phyloP scores from a whole-genome alignment of 2,329 filamentous ascomycete genomes.

The Zymoseptoria crescenta region DNA sequence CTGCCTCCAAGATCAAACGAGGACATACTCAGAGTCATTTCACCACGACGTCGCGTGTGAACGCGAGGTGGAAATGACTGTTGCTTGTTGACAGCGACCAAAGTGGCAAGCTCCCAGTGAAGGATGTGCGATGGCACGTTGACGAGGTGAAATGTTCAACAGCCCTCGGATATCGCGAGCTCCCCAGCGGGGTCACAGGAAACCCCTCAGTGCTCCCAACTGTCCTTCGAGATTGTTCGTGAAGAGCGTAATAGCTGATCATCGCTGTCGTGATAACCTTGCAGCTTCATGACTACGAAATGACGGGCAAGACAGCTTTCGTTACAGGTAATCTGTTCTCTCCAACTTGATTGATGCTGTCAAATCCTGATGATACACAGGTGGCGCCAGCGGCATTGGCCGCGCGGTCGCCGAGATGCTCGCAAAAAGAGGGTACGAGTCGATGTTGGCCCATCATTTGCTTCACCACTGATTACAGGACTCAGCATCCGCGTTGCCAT shows the following conservation, averaged over 20 bases:
- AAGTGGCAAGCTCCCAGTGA: neutral
- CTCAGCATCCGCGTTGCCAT: constrained; percentile 45
- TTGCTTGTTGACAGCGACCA: neutral
- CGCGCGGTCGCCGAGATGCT: constrained; percentile 28
- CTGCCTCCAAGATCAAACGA: no score
- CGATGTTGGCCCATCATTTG: neutral
- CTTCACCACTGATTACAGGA: neutral
- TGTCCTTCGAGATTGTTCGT: no score
- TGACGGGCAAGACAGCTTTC: constrained; percentile 8
- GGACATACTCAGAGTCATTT: no score
- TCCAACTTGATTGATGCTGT: neutral
- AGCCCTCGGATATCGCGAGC: neutral
- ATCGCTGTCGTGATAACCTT: no score
- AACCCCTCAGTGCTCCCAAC: neutral
- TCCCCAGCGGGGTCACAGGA: neutral
- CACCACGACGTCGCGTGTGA: no score
- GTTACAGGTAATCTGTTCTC: constrained; percentile 5
- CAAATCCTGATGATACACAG: constrained; percentile 1
- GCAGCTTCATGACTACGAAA: neutral
- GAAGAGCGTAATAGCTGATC: no score
- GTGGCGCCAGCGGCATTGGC: constrained; percentile 28
- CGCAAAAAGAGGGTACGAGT: constrained; percentile 17
- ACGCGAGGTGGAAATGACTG: neutral
- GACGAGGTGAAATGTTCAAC: neutral
- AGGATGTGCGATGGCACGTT: neutral